A percentile compares a stretch with the other conserved stretches of the same genome.
These are phyloP conservation scores for Dactylellina sp. DNA, from an alignment of 2,329 filamentous ascomycete species.

Conservation along the genomic window DNA sequence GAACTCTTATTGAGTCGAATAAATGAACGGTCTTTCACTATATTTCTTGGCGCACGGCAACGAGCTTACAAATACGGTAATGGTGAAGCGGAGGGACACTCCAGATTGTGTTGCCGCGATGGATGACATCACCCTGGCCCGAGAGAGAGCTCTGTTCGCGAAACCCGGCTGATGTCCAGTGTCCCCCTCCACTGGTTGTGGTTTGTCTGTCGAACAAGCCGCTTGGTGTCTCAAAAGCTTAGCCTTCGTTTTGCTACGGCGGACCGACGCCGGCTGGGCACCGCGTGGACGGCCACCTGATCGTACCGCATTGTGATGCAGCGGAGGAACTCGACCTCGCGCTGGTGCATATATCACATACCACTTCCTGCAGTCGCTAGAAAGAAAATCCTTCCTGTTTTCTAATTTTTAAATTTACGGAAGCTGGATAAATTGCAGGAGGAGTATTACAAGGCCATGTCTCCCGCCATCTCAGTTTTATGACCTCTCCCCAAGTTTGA, in stretches of 20 bases:
- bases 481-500: too few species aligned
- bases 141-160: neutral
- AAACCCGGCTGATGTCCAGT: neutral
- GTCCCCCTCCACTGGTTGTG: neutral
- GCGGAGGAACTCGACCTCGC: slow-evolving; percentile 3
- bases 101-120: neutral
- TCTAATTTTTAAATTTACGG: neutral
- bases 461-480: too few species aligned
- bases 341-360: slow-evolving; percentile 4
- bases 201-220: too few species aligned
- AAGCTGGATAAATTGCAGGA: too few species aligned
- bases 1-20: too few species aligned
- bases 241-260: neutral
- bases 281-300: slow-evolving; percentile 2
- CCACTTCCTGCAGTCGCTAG: neutral
- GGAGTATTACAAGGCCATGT: too few species aligned
- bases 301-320: neutral
- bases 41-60: too few species aligned
- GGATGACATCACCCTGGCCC: neutral
- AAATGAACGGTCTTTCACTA: too few species aligned
- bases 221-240: too few species aligned
- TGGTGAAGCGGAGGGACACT: neutral
- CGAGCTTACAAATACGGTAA: too few species aligned
- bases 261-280: slow-evolving; percentile 3
- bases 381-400: neutral